phyloP scores from a whole-genome alignment of 2,329 filamentous ascomycete genomes.

The Pseudogymnoascus sp. region DNA sequence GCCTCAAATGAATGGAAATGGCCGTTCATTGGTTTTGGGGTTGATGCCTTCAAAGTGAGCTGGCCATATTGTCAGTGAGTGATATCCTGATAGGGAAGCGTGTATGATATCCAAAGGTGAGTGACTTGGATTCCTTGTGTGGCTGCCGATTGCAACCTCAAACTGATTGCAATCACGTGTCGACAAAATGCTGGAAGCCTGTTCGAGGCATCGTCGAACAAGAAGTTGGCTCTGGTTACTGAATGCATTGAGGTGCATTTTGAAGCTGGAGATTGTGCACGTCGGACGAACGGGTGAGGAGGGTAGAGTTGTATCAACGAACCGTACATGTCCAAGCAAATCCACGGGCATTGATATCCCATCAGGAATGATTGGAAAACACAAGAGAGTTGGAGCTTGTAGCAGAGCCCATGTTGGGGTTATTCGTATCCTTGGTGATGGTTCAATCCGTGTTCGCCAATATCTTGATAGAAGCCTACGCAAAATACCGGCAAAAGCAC shows the following conservation, averaged over 20 bases:
- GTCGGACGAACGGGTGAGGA: not conserved
- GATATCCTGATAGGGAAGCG: not conserved
- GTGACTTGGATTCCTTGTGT: not conserved
- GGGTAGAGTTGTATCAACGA: not conserved
- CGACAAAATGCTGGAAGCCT: not conserved
- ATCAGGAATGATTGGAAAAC: not conserved
- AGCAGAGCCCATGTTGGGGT: not conserved
- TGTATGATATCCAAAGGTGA: not conserved
- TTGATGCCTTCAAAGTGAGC: not conserved
- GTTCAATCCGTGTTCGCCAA: not conserved
- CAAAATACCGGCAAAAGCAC: not conserved
- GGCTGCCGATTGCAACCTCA: not conserved
- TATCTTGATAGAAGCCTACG: not conserved
- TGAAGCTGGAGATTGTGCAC: not conserved
- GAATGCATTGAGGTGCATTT: not conserved
- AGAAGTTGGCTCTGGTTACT: not conserved
- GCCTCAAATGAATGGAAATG: not conserved
- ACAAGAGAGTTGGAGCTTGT: not conserved
- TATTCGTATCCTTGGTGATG: too few relatives aligned
- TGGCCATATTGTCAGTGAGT: not conserved
- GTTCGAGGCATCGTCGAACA: not conserved
- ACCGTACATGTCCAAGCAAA: not conserved
- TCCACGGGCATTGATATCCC: not conserved
- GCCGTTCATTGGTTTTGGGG: not conserved
- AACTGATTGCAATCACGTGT: not conserved